Evolutionary conservation across 768 basidiomycete genomes (phyloP).

Genomic region (Amanita brunnescens): DNA sequence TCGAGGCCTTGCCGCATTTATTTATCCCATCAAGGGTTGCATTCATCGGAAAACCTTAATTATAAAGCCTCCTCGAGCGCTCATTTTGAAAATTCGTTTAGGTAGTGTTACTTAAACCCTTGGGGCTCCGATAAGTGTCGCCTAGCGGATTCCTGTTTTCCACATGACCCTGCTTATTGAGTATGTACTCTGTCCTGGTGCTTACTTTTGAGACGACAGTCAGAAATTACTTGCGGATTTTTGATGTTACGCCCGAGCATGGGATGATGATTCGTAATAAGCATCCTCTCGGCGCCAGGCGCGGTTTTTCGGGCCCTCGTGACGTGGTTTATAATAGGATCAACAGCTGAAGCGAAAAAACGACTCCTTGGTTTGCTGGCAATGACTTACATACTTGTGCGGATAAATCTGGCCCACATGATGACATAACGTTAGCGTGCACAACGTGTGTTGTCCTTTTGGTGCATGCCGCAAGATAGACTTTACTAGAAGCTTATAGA

Average conservation of each 20-base stretch:
- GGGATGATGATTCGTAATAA: slow-evolving; percentile 1
- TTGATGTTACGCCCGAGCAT: background rate
- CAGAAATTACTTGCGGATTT: no score
- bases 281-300: background rate
- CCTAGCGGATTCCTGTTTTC: background rate
- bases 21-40: background rate
- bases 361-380: background rate
- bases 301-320: background rate
- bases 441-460: background rate
- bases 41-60: background rate
- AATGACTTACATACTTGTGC: background rate
- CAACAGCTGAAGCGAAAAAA: background rate
- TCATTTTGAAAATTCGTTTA: background rate
- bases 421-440: background rate
- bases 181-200: background rate
- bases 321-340: background rate
- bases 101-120: background rate
- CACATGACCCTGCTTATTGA: background rate
- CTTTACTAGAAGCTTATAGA: background rate
- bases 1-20: background rate
- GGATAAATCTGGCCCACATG: background rate
- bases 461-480: background rate
- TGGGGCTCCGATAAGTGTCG: background rate
- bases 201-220: no score
- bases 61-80: background rate